Evolutionary conservation across 1,139 yeast genomes (phyloP), one percentile per base, ranked within the genome.

Genomic region (Kodamaea plutei): DNA sequence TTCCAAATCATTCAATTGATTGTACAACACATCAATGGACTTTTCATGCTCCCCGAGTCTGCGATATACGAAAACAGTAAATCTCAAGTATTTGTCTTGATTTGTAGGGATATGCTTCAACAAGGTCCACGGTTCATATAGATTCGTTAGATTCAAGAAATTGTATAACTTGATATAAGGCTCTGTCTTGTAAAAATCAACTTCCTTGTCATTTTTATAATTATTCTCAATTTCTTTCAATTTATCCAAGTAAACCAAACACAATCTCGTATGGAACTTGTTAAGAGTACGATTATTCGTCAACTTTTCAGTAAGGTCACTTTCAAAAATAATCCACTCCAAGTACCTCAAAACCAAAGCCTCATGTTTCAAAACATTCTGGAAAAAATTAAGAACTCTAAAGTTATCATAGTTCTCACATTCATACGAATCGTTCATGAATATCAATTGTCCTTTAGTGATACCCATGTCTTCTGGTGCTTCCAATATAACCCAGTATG

Each of bases 371-470:
- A 56, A 37, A 4, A 45, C 43, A 29, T 39, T 38, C 17, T 56
- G 36, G 54, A 69, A 51, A 56, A 74, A 67, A 2, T 71, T 66
- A 30, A 80, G 61, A 0, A 87, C 81, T 44, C 66, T 63, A 10
- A 55, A 41, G 27, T 69, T 64, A 38, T 84, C 75, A 34, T 80
- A 69, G 12, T 76, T 63, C 34, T 75, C 82, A 40, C 84, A 73
- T 45, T 77, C 80, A 9, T 72, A 68, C 0, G 82, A 61, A 34
- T 81, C 83, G 38, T 75, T 80, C 67, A 85, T 67, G 43, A 89
- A 89, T 0, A 89, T 63, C 6, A 66, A 60, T 19, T 65, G 55
- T 4, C 74, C 76, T 36, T 62, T 58, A 2, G 53, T 48, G 2
- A 58, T 54, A 4, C 43, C 40, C 6, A 22, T 25, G 4, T 25